phyloP scores from a whole-genome alignment of 2,329 filamentous ascomycete species.

The Beauveria scarabaeidicola region DNA sequence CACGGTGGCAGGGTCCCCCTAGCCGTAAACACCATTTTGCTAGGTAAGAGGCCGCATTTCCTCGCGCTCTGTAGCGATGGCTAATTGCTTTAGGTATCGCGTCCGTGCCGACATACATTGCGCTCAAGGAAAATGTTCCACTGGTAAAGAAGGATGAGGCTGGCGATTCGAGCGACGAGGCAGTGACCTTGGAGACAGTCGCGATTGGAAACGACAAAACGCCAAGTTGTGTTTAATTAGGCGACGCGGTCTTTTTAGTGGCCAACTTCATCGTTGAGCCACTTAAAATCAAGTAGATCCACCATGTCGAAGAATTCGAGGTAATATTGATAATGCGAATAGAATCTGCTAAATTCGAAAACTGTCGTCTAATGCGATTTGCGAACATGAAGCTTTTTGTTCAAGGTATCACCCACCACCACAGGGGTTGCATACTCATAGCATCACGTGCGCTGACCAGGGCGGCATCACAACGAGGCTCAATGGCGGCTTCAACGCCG shows the following conservation, averaged over 20 bases:
- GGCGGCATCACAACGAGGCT: not conserved
- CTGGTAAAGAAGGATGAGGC: slow-evolving; percentile 13
- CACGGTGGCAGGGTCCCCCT: slow-evolving; percentile 29
- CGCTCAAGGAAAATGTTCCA: slow-evolving; percentile 20
- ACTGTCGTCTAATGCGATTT: not conserved
- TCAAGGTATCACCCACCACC: slow-evolving; percentile 4
- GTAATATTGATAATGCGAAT: not conserved
- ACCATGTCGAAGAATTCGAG: not conserved
- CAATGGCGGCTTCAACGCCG: not conserved
- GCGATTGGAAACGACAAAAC: not conserved
- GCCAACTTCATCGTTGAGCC: not conserved
- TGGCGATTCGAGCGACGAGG: slow-evolving; percentile 1
- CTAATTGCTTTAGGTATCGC: slow-evolving; percentile 18
- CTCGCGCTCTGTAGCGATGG: not conserved
- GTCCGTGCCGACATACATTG: slow-evolving; percentile 21
- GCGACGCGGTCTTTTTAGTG: not conserved
- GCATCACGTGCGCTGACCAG: slow-evolving; percentile 2
- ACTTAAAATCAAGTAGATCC: not conserved
- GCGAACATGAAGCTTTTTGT: not conserved
- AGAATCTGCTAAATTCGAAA: not conserved
- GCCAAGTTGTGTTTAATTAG: not conserved
- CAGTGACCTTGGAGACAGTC: not conserved
- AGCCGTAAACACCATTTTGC: slow-evolving; percentile 30
- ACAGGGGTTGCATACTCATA: not conserved
- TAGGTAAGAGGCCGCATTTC: slow-evolving; percentile 21